Conservation (phyloP, 2,329 filamentous ascomycete species). For the Colletotrichum limetticola region DNA sequence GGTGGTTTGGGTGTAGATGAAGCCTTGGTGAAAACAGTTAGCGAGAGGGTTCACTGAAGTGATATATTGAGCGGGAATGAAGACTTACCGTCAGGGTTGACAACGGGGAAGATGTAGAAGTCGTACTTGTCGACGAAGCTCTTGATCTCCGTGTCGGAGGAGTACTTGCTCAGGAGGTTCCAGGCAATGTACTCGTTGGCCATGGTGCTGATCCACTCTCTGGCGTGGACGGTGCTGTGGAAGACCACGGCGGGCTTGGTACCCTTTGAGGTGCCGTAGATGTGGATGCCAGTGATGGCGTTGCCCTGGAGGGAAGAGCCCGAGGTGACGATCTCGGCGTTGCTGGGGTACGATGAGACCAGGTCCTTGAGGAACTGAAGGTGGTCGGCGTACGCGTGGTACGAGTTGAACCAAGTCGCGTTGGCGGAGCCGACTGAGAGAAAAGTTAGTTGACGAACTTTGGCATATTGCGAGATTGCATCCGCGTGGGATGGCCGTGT, state of each 20-base stretch:
- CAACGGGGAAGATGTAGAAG: constrained; percentile 67
- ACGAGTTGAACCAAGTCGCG: constrained; percentile 55
- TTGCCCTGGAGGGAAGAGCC: constrained; percentile 54
- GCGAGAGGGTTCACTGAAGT: neutral
- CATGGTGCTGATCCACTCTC: constrained; percentile 60
- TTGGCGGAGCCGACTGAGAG: constrained; percentile 32
- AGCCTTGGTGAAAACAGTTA: constrained; percentile 47
- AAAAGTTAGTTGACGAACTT: neutral
- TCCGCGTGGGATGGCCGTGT: too few species aligned
- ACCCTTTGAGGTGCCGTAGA: constrained; percentile 53
- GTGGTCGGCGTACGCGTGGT: constrained; percentile 58
- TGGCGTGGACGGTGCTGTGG: constrained; percentile 61
- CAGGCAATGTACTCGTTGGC: constrained; percentile 58
- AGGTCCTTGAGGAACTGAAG: constrained; percentile 52
- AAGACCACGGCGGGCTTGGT: constrained; percentile 57
- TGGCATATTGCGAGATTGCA: too few species aligned
- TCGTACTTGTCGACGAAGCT: constrained; percentile 65
- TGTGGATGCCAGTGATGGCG: constrained; percentile 66
- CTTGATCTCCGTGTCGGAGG: constrained; percentile 42
- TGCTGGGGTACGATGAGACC: constrained; percentile 46
- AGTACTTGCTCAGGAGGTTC: constrained; percentile 52
- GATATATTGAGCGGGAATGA: neutral
- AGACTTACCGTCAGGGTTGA: constrained; percentile 61
- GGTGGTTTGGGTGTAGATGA: constrained; percentile 62
- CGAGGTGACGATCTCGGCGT: constrained; percentile 53